A percentile compares a stretch with the other conserved stretches of the same genome.
phyloP scores from a whole-genome alignment of 2,329 filamentous ascomycete genomes.

The Exophiala mesophila region DNA sequence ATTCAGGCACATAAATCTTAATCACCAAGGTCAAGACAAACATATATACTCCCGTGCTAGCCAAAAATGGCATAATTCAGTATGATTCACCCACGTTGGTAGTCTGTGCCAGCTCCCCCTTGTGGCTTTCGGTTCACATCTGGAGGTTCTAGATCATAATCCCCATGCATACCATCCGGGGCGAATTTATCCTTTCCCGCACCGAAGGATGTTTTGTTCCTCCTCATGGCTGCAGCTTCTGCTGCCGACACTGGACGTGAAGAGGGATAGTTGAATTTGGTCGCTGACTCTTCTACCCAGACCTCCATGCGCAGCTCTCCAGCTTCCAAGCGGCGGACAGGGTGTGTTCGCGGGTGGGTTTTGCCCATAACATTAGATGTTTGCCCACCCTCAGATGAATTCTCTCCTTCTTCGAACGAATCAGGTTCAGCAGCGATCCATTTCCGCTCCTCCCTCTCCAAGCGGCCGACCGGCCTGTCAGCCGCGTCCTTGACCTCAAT shows the following conservation, averaged over 20 bases:
- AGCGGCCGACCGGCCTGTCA: slow-evolving; percentile 41
- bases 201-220: slow-evolving; percentile 22
- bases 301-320: slow-evolving; percentile 64
- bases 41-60: no score
- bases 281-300: slow-evolving; percentile 63
- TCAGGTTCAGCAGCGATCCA: slow-evolving; percentile 58
- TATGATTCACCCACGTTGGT: slow-evolving; percentile 7
- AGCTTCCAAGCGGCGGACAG: slow-evolving; percentile 59
- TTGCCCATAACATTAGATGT: background rate
- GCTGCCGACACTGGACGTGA: slow-evolving; percentile 1
- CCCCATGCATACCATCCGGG: slow-evolving; percentile 3
- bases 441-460: slow-evolving; percentile 47
- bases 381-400: background rate
- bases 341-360: slow-evolving; percentile 41
- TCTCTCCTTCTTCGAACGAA: slow-evolving; percentile 25
- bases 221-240: slow-evolving; percentile 7
- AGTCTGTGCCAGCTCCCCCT: slow-evolving; percentile 15
- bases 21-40: no score
- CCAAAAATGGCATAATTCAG: no score
- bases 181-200: slow-evolving; percentile 22
- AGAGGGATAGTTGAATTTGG: slow-evolving; percentile 40
- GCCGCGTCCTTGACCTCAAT: slow-evolving; percentile 46
- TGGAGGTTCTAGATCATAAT: slow-evolving; percentile 21
- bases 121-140: slow-evolving; percentile 23
- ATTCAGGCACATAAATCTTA: no score